Base-by-base conservation (phyloP, 805 yeast genomes). In the Lachancea waltii region DNA sequence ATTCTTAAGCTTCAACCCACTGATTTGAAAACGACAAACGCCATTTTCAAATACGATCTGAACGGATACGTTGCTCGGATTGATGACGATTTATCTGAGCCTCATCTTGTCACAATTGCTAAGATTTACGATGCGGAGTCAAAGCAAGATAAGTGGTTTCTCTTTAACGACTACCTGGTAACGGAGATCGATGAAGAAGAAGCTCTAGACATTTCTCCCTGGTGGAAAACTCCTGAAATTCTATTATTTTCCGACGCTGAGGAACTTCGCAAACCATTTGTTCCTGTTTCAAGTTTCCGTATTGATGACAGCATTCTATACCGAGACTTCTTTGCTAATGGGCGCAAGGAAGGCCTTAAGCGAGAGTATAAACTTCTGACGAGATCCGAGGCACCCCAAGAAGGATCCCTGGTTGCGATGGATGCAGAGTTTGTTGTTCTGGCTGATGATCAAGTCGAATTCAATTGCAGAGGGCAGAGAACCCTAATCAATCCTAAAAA, bases 381-480 rank as follows among this genome's bases (percentile, higher is more conserved):
- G 0, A 63, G 63, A 23, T 69, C 71, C 33, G 89, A 83, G 49
- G 84, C 85, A 0, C 96, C 96, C 0, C 53, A 54, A 15, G 71
- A 79, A 0, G 95, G 95, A 0, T 68, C 85, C 1, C 58, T 87
- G 27, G 79, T 90, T 14, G 98, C 97, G 0, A 81, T 92, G 41
- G 99, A 92, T 67, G 97, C 99, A 0, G 99, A 92, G 60, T 92
- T 94, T 68, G 97, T 92, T 3, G 73, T 79, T 21, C 58, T 89
- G 22, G 75, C 78, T 34, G 83, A 83, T 3, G 97, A 87, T 48
- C 77, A 81, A 44, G 73, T 77, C 30, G 97, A 89, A 53, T 73
- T 90, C 33, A 75, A 77, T 37, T 76, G 80, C 38, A 76, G 77
- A 44, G 97, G 97, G 0, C 53, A 70, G 4, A 79, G 79, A 45